Evolutionary conservation across 2,329 filamentous ascomycete species (phyloP).

Genomic region (Cercospora zeae-maydis): DNA sequence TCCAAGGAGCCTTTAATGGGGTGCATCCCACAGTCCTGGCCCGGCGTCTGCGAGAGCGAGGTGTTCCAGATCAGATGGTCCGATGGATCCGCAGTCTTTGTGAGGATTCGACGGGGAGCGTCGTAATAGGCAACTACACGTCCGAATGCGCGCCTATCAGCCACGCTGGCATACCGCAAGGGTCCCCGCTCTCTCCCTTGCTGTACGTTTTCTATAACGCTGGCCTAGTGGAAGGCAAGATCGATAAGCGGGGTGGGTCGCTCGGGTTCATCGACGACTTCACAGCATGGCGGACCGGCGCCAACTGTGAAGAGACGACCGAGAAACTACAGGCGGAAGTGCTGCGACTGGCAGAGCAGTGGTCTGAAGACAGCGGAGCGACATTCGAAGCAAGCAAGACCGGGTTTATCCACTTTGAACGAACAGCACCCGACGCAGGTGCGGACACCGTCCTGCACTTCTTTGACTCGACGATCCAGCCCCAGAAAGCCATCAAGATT

Average conservation of each 20-base stretch:
- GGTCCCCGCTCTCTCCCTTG: background rate
- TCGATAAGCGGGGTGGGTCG: background rate
- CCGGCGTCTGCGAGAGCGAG: background rate
- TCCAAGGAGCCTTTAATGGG: slow-evolving; percentile 1
- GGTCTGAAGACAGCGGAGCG: background rate
- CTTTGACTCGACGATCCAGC: background rate
- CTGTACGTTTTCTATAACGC: background rate
- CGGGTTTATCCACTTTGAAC: background rate
- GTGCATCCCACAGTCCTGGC: background rate
- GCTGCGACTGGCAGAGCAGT: background rate
- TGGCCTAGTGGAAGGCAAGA: background rate
- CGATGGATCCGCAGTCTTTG: background rate
- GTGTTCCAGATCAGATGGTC: background rate
- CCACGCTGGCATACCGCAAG: background rate
- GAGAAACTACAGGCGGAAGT: background rate
- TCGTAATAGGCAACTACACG: background rate
- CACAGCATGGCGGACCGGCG: background rate
- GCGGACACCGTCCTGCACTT: background rate
- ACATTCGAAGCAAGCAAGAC: background rate
- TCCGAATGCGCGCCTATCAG: background rate
- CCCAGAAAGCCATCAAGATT: background rate
- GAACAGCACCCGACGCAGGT: background rate
- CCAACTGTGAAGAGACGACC: background rate
- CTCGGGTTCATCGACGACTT: background rate
- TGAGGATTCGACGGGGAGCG: background rate